Conservation (phyloP, 1,284 basidiomycete genomes). For the Bondarzewia mesenterica region DNA sequence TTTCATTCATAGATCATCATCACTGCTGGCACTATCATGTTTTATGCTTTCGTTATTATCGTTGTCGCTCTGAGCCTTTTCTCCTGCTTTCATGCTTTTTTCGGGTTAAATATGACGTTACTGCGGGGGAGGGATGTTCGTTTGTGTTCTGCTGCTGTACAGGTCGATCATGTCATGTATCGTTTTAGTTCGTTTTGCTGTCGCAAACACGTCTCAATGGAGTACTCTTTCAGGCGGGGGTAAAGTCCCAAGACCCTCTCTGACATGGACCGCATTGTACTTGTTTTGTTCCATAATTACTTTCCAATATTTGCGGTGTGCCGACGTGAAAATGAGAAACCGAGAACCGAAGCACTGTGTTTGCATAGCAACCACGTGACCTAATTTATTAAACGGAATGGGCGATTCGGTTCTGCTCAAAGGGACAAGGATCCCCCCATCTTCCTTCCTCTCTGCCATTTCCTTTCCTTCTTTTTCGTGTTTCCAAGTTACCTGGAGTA, state of each 20-base stretch:
- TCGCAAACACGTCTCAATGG: neutral
- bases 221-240: too few species aligned
- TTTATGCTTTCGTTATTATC: slow-evolving; percentile 10
- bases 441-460: neutral
- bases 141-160: slow-evolving; percentile 13
- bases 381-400: neutral
- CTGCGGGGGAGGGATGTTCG: slow-evolving; percentile 10
- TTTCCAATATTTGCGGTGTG: too few species aligned
- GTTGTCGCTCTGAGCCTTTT: slow-evolving; percentile 5
- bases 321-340: neutral
- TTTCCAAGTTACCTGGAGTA: too few species aligned
- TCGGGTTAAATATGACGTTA: slow-evolving; percentile 7
- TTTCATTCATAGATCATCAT: slow-evolving; percentile 8
- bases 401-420: neutral
- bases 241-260: too few species aligned
- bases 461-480: neutral
- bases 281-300: too few species aligned
- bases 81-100: slow-evolving; percentile 11
- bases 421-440: neutral
- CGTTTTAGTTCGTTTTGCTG: neutral
- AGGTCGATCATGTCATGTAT: slow-evolving; percentile 6
- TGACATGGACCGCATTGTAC: too few species aligned
- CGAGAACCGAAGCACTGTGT: neutral
- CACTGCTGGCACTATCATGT: slow-evolving; percentile 6
- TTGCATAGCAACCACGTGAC: slow-evolving; percentile 2